Base-by-base conservation (phyloP, 2,329 filamentous ascomycete species). In the Periglandula ipomoeae region DNA sequence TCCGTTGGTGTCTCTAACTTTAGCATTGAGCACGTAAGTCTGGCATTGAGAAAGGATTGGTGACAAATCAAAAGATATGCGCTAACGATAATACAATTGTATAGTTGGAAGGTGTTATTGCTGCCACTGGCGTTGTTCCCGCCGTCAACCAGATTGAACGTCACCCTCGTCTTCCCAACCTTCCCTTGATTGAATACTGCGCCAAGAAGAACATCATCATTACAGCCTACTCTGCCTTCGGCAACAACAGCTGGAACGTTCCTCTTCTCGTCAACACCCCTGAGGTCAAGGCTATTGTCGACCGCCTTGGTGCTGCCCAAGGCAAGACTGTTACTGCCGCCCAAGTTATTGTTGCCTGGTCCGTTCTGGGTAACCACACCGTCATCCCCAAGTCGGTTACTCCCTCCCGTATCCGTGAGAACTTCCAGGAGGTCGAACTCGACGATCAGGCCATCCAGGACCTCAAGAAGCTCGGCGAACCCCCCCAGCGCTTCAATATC, bases 361-460 rank as follows among this genome's bases (percentile, higher is more conserved):
- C 70, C 70, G 62, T 74, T 67, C 57, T 73, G 40, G 66, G 79
- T 56, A 82, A 81, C 48, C 82, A 82, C 66, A 79, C 73, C 56
- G 85, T 89, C 56, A 87, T 89, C 57, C 85, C 85, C 59, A 89
- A 89, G 74, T 83, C 77, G 19, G 83, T 87, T 54, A 87, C 77
- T 49, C 73, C 79, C 44, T 72, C 72, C 30, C 78, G 85, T 50
- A 89, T 89, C 56, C 70, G 77, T 59, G 75, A 72, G 59, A 89
- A 89, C 73, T 87, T 83, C 61, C 70, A 82, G 68, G 76, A 85
- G 64, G 73, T 82, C 44, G 75, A 86, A 59, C 69, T 87, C 50
- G 66, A 69, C 40, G 70, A 76, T 35, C 71, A 74, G 48, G 77
- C 84, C 55, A 76, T 82, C 58, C 69, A 73, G 52, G 79, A 74